Base-by-base conservation (phyloP, 441 rosid genomes). In the Pelargonium australe region DNA sequence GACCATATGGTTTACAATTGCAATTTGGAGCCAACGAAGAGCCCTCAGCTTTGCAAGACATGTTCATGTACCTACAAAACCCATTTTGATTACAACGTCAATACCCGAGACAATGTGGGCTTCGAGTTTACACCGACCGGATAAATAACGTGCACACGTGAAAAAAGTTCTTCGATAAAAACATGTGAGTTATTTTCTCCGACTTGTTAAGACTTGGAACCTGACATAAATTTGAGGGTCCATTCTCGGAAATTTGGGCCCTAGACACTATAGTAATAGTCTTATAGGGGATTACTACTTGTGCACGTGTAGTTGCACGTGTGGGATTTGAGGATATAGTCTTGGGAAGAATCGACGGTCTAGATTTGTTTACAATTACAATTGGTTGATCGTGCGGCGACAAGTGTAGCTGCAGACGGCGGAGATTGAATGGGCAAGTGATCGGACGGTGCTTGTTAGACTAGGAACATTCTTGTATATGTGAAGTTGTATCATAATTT, bases 1-100 rank as follows among this genome's bases (percentile, higher is more conserved):
- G 88, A 89, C 49, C 81, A 78, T 64, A 37, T 37, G 41, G 41
- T 89, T 91, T 72, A 85, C 77, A 0, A 62, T 78, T 3, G 92
- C 87, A 76, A 66, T 62, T 73, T 82, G 82, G 73, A 81, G 66
- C 69, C 97, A 84, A 68, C 72, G 89, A 85, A 16, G 83, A 80
- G 72, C 69, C 83, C 64, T 80, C 84, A 9, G 79, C 85, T 1
- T 76, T 84, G 73, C 88, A 87, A 71, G 97, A 87, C 76, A 70
- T 79, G 69, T 86, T 81, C 80, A 66, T 69, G 79, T 61, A 71
- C 41, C 66, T 72, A 25, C 83, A 79, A 53, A 74, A 76, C 63
- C 76, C 85, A 19, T 75, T 75, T 51, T 85, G 66, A 75, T 25
- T 8, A 1, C 0, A 0, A 13, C 25, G 63, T 10, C 12, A 12